Evolutionary conservation across 345 rosid species (phyloP).

Genomic region (Sapria himalayana): DNA sequence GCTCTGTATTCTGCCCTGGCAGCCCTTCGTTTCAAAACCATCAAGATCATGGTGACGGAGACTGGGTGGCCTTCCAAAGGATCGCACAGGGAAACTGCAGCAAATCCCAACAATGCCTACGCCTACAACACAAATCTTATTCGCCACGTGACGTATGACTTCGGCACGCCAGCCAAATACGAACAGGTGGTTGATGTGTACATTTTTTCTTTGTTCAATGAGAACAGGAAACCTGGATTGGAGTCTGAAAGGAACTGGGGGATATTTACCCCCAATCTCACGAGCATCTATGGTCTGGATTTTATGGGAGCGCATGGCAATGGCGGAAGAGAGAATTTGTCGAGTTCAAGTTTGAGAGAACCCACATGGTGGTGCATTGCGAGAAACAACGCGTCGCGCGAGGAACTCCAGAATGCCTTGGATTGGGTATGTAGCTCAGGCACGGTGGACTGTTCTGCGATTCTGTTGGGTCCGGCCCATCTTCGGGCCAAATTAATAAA

Average conservation of each 20-base stretch:
- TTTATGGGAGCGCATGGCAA: conserved; percentile 34
- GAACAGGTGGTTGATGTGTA: conserved; percentile 50
- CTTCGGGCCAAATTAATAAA: too few species aligned
- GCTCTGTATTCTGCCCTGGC: conserved; percentile 54
- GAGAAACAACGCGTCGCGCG: conserved; percentile 45
- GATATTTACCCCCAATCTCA: conserved; percentile 62
- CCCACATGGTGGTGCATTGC: conserved; percentile 85
- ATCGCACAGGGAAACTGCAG: conserved; percentile 60
- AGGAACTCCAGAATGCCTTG: conserved; percentile 44
- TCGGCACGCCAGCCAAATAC: conserved; percentile 78
- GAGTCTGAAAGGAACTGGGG: conserved; percentile 96
- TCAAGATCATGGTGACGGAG: conserved; percentile 75
- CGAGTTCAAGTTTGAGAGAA: conserved; percentile 28
- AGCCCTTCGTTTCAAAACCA: conserved; percentile 62
- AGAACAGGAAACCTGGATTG: conserved; percentile 58
- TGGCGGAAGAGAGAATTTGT: conserved; percentile 18
- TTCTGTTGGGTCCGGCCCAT: too few species aligned
- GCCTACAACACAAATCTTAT: conserved; percentile 48
- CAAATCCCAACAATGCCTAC: conserved; percentile 81
- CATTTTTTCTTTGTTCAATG: conserved; percentile 71
- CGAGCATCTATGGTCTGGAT: conserved; percentile 65
- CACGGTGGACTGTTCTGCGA: conserved; percentile 75
- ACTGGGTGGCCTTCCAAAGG: conserved; percentile 93
- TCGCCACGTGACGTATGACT: conserved; percentile 41
- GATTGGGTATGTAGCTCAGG: conserved; percentile 96